Evolutionary conservation across 768 basidiomycete genomes (phyloP), one percentile per base, ranked within the genome.

Genomic region (Tricholoma hemisulphureum): DNA sequence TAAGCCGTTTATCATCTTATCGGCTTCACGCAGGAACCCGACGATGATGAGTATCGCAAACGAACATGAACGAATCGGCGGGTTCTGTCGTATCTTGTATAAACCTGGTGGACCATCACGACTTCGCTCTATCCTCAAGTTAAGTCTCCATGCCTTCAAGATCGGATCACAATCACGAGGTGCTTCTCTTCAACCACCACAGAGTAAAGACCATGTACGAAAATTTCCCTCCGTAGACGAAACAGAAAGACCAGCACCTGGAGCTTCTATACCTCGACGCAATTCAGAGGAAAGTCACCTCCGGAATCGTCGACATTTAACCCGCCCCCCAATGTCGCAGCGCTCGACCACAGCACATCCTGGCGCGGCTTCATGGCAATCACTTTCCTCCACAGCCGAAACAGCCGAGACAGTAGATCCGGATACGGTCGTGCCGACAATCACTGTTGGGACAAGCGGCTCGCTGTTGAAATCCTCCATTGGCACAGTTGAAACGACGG

Each of bases 71-170:
- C 78, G 79, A 41, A 83, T 87, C 10, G 95, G 95, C 8, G 94
- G 94, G 24, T 90, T 92, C 71, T 93, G 91, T 71, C 87, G 91
- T n/a, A 77, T 93, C 21, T 73, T 95, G 11, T 91, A 88, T 81
- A 98, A 97, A 69, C 95, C 95, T 9, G 86, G 86, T 23, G 93
- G 94, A 2, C 95, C 95, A 3, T 82, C 83, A 43, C 83, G 88
- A 20, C 79, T 96, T 56, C 80, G 85, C 24, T 69, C 79, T 5
- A 80, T 85, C 21, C 74, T 95, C 58, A 87, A 86, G 65, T 80
- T 87, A 9, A 81, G 82, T 67, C 57, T 87, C 23, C 81, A 85
- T 67, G 76, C 81, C 4, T 71, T 84, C 46, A 82, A 78, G 49
- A 83, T 87, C 43, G 75, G 76, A 43, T 58, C 58, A 57, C 66